Percentiles rank a stretch among this genome's conserved stretches.
phyloP scores from a whole-genome alignment of 257 asterid species.

The Solanum ossicruentum region DNA sequence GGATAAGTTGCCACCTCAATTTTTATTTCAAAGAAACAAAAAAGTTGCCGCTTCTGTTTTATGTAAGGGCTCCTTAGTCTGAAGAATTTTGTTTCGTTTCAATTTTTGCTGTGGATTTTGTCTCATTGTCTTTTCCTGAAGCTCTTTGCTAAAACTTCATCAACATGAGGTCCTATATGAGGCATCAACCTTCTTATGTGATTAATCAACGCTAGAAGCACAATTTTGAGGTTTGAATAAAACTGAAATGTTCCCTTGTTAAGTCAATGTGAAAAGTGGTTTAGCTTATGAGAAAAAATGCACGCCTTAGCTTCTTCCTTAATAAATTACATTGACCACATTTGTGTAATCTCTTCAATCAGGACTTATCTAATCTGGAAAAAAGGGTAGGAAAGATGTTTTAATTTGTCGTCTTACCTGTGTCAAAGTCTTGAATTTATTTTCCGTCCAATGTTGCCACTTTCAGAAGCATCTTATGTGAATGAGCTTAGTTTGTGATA shows the following conservation, averaged over 20 bases:
- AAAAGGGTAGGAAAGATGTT: background rate
- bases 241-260: background rate
- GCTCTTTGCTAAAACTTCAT: background rate
- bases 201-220: background rate
- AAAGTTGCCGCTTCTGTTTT: background rate
- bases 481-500: background rate
- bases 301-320: background rate
- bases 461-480: background rate
- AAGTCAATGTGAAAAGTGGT: background rate
- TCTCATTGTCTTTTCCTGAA: background rate
- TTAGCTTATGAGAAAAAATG: background rate
- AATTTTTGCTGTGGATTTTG: background rate
- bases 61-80: background rate
- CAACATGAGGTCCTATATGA: background rate
- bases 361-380: background rate
- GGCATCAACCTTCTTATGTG: background rate
- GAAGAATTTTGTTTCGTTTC: background rate
- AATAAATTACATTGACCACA: background rate
- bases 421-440: background rate
- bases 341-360: background rate
- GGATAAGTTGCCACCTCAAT: background rate
- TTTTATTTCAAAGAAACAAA: background rate
- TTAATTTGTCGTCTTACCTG: background rate
- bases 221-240: background rate
- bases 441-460: background rate